A percentile compares a stretch with the other conserved stretches of the same genome.
These are phyloP conservation scores for Paramyrothecium sp. DNA, from an alignment of 2,329 filamentous ascomycete genomes.

Conservation along the genomic window DNA sequence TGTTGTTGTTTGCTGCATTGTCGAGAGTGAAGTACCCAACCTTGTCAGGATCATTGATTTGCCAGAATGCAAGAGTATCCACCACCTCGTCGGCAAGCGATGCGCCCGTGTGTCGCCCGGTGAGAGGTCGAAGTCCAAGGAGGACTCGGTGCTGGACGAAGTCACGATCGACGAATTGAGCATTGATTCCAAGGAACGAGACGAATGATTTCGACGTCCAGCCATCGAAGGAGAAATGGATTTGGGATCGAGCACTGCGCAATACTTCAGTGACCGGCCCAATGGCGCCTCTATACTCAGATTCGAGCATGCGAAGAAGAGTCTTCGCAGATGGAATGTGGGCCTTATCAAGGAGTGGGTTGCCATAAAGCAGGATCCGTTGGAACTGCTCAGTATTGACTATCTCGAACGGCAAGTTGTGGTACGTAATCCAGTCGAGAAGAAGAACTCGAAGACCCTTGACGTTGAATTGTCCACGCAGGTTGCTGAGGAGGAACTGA, in stretches of 20 bases:
- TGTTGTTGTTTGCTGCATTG: conserved; percentile 1
- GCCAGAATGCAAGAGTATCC: too few species aligned
- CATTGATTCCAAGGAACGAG: neutral
- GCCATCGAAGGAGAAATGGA: neutral
- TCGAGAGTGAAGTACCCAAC: conserved; percentile 2
- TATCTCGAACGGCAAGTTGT: neutral
- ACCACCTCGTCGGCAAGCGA: too few species aligned
- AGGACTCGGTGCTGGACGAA: neutral
- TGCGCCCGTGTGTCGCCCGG: too few species aligned
- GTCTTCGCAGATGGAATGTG: neutral
- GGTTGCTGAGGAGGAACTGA: too few species aligned
- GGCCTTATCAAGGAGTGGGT: neutral
- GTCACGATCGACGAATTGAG: neutral
- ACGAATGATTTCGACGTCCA: neutral
- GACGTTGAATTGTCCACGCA: too few species aligned
- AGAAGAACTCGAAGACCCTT: neutral
- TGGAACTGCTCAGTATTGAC: too few species aligned
- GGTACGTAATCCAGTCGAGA: neutral
- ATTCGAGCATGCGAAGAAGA: neutral
- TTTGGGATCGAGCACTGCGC: neutral
- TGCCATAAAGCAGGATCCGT: neutral
- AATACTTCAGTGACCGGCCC: neutral
- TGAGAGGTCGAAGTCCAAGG: too few species aligned
- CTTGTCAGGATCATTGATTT: too few species aligned
- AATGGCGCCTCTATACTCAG: neutral